phyloP scores from a whole-genome alignment of 345 rosid genomes.

The Eucalyptus paniculata region DNA sequence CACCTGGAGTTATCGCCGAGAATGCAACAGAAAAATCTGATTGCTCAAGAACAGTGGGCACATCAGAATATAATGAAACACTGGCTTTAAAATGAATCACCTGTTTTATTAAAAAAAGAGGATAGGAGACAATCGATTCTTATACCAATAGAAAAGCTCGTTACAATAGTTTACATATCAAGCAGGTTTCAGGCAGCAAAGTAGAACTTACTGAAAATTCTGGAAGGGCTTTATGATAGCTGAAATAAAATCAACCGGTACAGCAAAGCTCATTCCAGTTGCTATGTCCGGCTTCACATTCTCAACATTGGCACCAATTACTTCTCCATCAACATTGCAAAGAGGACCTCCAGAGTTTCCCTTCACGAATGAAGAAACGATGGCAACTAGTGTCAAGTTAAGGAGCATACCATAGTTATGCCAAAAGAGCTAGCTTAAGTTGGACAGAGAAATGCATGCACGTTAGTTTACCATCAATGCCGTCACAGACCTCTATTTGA shows the following conservation, averaged over 20 bases:
- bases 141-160: not conserved
- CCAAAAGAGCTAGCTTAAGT: not conserved
- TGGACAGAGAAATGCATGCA: not conserved
- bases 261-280: conserved; percentile 69
- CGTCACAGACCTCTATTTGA: not conserved
- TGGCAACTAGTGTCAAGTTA: not conserved
- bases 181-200: not conserved
- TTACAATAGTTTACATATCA: not conserved
- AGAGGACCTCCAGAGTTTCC: not conserved
- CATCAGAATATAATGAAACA: not conserved
- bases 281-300: conserved; percentile 47
- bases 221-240: not conserved
- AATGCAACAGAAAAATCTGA: not conserved
- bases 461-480: not conserved
- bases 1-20: not conserved
- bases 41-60: not conserved
- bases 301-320: conserved; percentile 67
- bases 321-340: not conserved
- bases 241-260: conserved; percentile 41
- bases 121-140: not conserved
- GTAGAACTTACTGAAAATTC: not conserved
- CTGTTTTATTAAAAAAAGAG: not conserved
- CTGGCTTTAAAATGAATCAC: not conserved
- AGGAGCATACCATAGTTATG: not conserved
- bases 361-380: not conserved